A percentile compares a stretch with the other conserved stretches of the same genome.
phyloP scores from a whole-genome alignment of 2,329 filamentous ascomycete species.

The Trichophyton schoenleinii region DNA sequence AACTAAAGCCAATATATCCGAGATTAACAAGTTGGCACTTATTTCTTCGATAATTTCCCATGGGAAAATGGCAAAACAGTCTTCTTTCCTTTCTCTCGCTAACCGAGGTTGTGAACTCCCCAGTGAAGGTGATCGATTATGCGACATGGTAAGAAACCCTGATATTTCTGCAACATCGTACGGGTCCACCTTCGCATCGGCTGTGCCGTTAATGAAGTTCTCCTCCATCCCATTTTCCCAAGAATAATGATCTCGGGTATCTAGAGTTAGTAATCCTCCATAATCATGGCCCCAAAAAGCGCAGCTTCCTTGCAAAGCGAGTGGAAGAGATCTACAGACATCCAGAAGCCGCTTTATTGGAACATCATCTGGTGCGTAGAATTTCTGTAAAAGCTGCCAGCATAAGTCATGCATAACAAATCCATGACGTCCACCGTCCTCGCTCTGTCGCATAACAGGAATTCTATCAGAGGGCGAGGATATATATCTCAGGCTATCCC shows the following conservation, averaged over 20 bases:
- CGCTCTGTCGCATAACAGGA: neutral
- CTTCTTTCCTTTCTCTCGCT: too few species aligned
- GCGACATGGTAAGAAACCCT: neutral
- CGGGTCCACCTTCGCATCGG: neutral
- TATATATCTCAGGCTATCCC: neutral
- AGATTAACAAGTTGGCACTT: neutral
- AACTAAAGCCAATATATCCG: neutral
- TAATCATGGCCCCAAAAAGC: neutral
- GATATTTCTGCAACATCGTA: neutral
- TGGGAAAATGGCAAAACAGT: neutral
- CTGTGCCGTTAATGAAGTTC: neutral
- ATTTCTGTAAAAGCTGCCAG: neutral
- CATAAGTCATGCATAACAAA: neutral
- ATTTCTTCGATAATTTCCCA: constrained; percentile 1
- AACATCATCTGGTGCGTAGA: neutral
- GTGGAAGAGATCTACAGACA: neutral
- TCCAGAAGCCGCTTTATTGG: neutral
- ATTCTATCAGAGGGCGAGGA: neutral
- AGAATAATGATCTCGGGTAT: neutral
- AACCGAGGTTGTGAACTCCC: too few species aligned
- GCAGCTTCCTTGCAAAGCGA: neutral
- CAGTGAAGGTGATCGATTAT: neutral
- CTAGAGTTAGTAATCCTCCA: neutral
- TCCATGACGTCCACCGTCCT: neutral
- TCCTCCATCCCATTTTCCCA: neutral